Base-by-base conservation (phyloP, 1,284 basidiomycete genomes). In the Tremellales sp. region DNA sequence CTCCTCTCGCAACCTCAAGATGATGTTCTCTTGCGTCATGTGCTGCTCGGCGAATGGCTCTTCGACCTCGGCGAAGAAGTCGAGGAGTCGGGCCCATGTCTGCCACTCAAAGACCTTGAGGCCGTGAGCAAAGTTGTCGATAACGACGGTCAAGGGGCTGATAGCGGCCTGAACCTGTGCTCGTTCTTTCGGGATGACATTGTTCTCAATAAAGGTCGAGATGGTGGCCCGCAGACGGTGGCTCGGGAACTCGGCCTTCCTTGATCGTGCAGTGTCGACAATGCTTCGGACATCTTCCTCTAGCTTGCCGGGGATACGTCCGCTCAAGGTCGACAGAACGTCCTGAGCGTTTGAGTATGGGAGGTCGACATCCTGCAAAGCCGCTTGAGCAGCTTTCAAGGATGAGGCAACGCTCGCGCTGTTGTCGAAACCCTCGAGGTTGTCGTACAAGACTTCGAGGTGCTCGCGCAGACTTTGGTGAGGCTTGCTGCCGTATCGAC, bases 401-500 rank as follows among this genome's bases (percentile, higher is more conserved):
- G 73, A 67, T 15, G 64, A 37, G 23, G 60, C 45, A 48, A 74
- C 67, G 15, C 60, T 51, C 35, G 72, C 69, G 46, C 89, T 87
- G 76, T 96, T 96, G 75, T 97, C 93, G 74, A 87, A 97, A 26
- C 92, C 92, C 54, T 91, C 87, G 53, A 97, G 81, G 64, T 97
- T 93, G 76, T 97, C 89, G 75, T 87, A 84, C 46, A 99, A 81
- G 47, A 89, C 81, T 60, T 83, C 82, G 56, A 88, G 77, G 74
- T 86, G 85, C 67, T 84, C 83, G 53, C 81, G 78, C 59, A 92
- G 84, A 53, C 84, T 84, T 74, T 98, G 96, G 72, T 97, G 85
- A 33, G 91, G 83, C 77, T 94, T 97, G 77, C 81, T 87, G 46
- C 93, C 94, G 58, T 87, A 77, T 57, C 73, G 69, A 58, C 97